Evolutionary conservation across 192 early-diverging fungal genomes (phyloP), one percentile per base, ranked within the genome.

Genomic region (Diversispora epigaea): DNA sequence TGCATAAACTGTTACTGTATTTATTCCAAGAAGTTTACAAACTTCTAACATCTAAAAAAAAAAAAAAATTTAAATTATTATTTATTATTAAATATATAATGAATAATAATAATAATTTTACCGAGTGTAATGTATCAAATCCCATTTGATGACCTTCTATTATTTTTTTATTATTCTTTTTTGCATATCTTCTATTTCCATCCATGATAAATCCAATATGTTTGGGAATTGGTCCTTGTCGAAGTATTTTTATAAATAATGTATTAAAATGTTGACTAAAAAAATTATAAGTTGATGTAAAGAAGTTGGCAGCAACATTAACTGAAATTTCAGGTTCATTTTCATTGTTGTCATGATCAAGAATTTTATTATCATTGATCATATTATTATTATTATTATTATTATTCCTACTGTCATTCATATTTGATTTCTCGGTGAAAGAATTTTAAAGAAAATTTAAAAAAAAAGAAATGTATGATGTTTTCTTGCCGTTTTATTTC

Each of bases 201-300:
- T 99, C 98, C 92, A 99, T 95, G 56, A 99, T 93, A 78, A 99
- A 95, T 3, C 91, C 96, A 15, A 98, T 85, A 79, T 99, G 98
- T 32, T 84, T 79, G 4, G 98, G 98, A 12, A 99, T 86, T 1
- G 91, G 88, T 7, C 96, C 96, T 50, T 90, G 84, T 49, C 77
- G 76, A 3, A 91, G 68, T 8, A 76, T 78, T 52, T 79, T 77
- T 55, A 82, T 74, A 11, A 70, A 54, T 9, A 70, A 54, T 5
- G 43, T n/a, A 21, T 21, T 15, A 19, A 46, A 4, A 1, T 46
- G 5, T 1, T 57, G 17, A 57, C 19, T 57, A 7, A 19, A 2
- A 57, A n/a, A 57, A 57, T 21, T 57, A 57, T n/a, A 6, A 57
- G 55, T 11, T n/a, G 55, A 57, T 7, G 55, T 57, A 7, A 57